These are phyloP conservation scores for Stellera chamaejasme DNA, from an alignment of 345 rosid species.

Conservation along the genomic window DNA sequence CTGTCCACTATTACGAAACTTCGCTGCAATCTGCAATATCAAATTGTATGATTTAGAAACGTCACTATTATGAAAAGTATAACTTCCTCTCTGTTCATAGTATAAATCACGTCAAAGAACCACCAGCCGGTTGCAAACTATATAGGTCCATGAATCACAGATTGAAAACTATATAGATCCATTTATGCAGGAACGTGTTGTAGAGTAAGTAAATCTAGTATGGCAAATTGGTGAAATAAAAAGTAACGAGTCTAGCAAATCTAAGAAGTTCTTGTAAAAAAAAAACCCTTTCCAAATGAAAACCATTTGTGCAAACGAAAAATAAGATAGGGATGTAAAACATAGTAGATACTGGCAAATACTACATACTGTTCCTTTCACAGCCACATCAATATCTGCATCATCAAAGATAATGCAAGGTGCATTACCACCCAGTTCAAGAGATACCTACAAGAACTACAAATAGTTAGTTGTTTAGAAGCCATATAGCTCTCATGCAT, in stretches of 20 bases:
- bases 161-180: not conserved
- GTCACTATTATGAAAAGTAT: not conserved
- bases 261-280: too few species aligned
- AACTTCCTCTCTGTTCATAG: too few species aligned
- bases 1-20: slow-evolving; percentile 94
- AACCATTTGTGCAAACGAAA: not conserved
- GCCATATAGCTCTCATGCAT: too few species aligned
- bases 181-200: too few species aligned
- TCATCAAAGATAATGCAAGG: slow-evolving; percentile 97
- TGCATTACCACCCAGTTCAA: slow-evolving; percentile 98
- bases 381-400: slow-evolving; percentile 88
- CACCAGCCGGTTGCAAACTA: too few species aligned
- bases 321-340: not conserved
- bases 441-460: slow-evolving; percentile 47
- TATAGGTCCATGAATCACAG: not conserved
- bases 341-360: not conserved
- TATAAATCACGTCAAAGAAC: too few species aligned
- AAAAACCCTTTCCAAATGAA: not conserved
- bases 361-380: slow-evolving; percentile 86
- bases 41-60: slow-evolving; percentile 8
- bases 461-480: not conserved
- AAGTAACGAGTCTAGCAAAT: too few species aligned
- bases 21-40: slow-evolving; percentile 77
- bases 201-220: too few species aligned
- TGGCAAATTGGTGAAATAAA: too few species aligned